phyloP scores from a whole-genome alignment of 495 filamentous ascomycete genomes.

The Aspergillus ostianus region DNA sequence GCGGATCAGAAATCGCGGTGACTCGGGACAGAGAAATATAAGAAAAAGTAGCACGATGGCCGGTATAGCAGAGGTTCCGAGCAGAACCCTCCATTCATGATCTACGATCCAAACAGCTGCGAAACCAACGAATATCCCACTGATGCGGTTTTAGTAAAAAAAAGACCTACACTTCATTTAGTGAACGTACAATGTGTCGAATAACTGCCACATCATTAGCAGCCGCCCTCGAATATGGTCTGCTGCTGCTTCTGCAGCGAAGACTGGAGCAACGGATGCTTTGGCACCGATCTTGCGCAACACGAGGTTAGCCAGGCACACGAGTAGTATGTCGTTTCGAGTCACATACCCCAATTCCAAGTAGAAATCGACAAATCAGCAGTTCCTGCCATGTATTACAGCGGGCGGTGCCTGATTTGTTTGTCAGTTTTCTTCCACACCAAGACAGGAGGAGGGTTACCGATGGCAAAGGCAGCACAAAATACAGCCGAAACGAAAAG shows the following conservation, averaged over 20 bases:
- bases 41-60: conserved; percentile 60
- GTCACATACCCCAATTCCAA: conserved; percentile 55
- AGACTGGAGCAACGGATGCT: conserved; percentile 57
- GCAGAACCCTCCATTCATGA: conserved; percentile 65
- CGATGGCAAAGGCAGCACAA: conserved; percentile 59
- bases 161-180: too few relatives aligned
- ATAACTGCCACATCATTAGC: conserved; percentile 77
- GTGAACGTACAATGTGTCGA: conserved; percentile 61
- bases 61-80: conserved; percentile 69
- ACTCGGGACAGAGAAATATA: conserved; percentile 72
- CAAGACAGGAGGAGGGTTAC: conserved; percentile 18
- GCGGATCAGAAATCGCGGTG: conserved; percentile 59
- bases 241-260: conserved; percentile 66
- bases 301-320: background rate
- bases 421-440: background rate
- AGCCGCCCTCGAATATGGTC: conserved; percentile 65
- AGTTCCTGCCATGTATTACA: conserved; percentile 57
- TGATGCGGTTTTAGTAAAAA: conserved; percentile 9
- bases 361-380: conserved; percentile 56
- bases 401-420: conserved; percentile 30
- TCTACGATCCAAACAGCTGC: conserved; percentile 49
- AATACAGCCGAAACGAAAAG: conserved; percentile 66
- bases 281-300: conserved; percentile 51
- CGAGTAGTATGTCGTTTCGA: background rate
- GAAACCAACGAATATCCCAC: conserved; percentile 63